Base-by-base conservation (phyloP, 441 rosid species). In the Populus tomentosa region DNA sequence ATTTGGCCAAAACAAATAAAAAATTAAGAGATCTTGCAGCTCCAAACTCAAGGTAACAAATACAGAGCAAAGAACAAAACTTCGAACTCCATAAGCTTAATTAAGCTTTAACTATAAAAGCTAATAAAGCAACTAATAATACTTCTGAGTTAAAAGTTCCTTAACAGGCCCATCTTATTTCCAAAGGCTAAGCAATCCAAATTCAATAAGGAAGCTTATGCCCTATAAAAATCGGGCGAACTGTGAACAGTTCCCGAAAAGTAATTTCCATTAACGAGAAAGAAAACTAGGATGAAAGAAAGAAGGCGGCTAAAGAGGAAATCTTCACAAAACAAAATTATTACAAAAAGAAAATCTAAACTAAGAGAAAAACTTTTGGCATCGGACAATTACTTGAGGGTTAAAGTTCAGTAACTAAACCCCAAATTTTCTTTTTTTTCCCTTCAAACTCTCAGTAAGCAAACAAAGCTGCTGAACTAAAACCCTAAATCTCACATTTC, bases 401-500 rank as follows among this genome's bases (percentile, higher is more conserved):
- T 64, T 61, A 33, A 73, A 74, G 33, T 63, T 67, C 69, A 78
- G 69, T 11, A 76, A 63, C 7, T 35, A 73, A 80, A 46, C 23
- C 24, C 26, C 28, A 38, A 84, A 72, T 40, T 35, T 50, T 53
- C 64, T 67, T 65, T 56, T 6, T 30, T 53, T 74, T 61, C 30
- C 66, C 62, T 0, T 35, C 38, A 77, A 77, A 75, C 81, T 78
- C 68, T 14, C 67, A 74, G 72, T 7, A 80, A 79, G 36, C 63
- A 67, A 50, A 61, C 26, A 32, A 35, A 59, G 64, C 24, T 61
- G 33, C 6, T 53, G 35, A 30, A 26, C 71, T 59, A 80, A 83
- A 86, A 79, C 79, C 88, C 83, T 70, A 74, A 82, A 70, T 74
- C 75, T 67, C 62, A 30, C 82, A 61, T 66, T 56, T 24, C 36